Conservation (phyloP, 257 asterid genomes). For the Ilex asprella region DNA sequence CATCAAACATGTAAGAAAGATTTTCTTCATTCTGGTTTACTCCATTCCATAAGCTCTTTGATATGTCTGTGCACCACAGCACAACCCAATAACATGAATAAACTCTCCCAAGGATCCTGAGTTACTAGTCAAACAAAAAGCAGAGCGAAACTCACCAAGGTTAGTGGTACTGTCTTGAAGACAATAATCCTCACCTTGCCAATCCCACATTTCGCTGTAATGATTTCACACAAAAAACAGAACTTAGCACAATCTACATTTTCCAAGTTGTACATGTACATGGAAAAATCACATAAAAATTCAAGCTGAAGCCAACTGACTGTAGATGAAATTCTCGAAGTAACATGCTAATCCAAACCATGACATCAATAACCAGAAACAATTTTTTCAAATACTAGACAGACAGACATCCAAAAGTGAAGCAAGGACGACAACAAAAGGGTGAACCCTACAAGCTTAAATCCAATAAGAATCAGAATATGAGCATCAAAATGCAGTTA, state of each 20-base stretch:
- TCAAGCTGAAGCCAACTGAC: not conserved
- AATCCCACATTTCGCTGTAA: slow-evolving; percentile 19
- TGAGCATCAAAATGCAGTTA: not conserved
- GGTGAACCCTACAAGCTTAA: not conserved
- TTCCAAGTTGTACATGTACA: not conserved
- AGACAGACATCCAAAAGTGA: not conserved
- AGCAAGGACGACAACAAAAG: not conserved
- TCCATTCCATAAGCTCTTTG: slow-evolving; percentile 15
- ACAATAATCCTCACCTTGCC: slow-evolving; percentile 14
- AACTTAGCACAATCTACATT: not conserved
- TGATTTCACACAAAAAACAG: slow-evolving; percentile 4
- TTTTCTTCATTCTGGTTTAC: slow-evolving; percentile 8
- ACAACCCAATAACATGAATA: not conserved
- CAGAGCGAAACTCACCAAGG: slow-evolving; percentile 6
- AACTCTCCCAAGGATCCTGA: not conserved
- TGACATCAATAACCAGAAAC: not conserved
- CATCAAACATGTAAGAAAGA: slow-evolving; percentile 14
- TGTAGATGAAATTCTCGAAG: not conserved
- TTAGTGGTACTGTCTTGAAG: slow-evolving; percentile 10
- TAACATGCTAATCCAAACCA: not conserved
- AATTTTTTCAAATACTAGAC: not conserved
- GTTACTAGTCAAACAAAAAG: not conserved
- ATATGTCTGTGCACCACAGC: slow-evolving; percentile 8
- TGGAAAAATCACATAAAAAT: not conserved
- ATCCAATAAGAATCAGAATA: not conserved